A percentile compares a stretch with the other conserved stretches of the same genome.
phyloP scores from a whole-genome alignment of 2,329 filamentous ascomycete genomes.

The Raffaelea arxii region DNA sequence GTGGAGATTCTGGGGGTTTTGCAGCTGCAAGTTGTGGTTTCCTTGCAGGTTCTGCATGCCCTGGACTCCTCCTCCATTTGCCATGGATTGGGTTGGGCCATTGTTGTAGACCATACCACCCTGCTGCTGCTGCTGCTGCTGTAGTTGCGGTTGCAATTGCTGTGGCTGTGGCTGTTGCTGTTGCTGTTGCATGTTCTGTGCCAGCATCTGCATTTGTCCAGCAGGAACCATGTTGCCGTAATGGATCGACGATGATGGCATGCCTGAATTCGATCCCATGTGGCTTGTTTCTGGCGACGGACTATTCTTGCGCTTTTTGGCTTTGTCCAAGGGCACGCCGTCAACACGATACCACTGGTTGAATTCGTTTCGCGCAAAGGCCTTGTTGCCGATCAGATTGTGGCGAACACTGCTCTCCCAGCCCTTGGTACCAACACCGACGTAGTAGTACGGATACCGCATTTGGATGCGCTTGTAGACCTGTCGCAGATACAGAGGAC shows the following conservation, averaged over 20 bases:
- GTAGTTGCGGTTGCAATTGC: neutral
- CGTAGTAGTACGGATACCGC: slow-evolving; percentile 50
- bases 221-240: neutral
- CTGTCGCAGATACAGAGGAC: slow-evolving; percentile 49
- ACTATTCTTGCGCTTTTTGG: slow-evolving; percentile 48
- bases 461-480: slow-evolving; percentile 53
- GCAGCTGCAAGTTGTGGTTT: too few relatives aligned
- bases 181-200: neutral
- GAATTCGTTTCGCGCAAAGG: slow-evolving; percentile 45
- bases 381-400: slow-evolving; percentile 52
- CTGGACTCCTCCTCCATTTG: too few relatives aligned
- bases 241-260: neutral
- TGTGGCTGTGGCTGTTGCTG: slow-evolving; percentile 1
- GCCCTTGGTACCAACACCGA: slow-evolving; percentile 51
- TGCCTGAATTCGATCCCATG: too few relatives aligned
- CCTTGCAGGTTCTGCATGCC: too few relatives aligned
- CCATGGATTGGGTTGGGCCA: too few relatives aligned
- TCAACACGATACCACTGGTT: slow-evolving; percentile 48
- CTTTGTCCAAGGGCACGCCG: slow-evolving; percentile 48
- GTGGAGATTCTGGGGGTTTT: too few relatives aligned
- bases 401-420: slow-evolving; percentile 58
- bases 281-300: too few relatives aligned
- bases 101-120: neutral
- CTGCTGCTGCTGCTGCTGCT: neutral
- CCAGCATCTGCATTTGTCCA: too few relatives aligned